Base-by-base conservation (phyloP, 2,329 filamentous ascomycete genomes). In the Aspergillus glaucus region DNA sequence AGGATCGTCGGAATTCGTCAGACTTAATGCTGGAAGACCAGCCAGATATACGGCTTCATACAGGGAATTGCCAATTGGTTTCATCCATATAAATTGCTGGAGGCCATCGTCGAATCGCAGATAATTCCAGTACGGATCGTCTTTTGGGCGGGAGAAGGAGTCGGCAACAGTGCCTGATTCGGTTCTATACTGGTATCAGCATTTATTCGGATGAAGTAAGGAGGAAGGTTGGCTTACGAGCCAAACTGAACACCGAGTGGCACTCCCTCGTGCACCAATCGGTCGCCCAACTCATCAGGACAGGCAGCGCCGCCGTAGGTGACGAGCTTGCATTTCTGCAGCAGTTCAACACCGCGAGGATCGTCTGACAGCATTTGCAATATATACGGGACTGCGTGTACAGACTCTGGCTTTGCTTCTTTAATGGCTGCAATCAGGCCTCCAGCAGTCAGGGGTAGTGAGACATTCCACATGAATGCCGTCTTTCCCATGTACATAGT, bases 401-500 rank as follows among this genome's bases (percentile, higher is more conserved):
- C 64, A 2, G 67, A 70, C 42, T 74, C 66, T 2, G 71, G 70
- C 21, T 58, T 58, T 1, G 68, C 60, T 8, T 63, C 62, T 44
- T 68, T 59, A 10, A 74, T 54, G 8, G 66, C 70, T 6, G 61
- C 54, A 5, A 68, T 58, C 3, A 72, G 58, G 7, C 64, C 61
- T 6, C 63, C 58, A 6, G 65, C 65, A 0, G 71, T 73, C 17
- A 74, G 49, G 0, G 71, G 71, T 2, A 74, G 50, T 4, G 62
- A 53, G 1, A 67, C 63, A 43, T 72, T 73, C 59, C 67, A 74
- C 57, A 75, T 61, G 47, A 66, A 67, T 0, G 71, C 67, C 0
- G 64, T 68, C 37, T 67, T 69, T 12, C 68, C 60, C 64, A 70
- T 68, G 57, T 68, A 75, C 62, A 76, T 73, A 14, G 72, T 70